Evolutionary conservation across 2,329 filamentous ascomycete species (phyloP).

Genomic region (Monilinia aucupariae): DNA sequence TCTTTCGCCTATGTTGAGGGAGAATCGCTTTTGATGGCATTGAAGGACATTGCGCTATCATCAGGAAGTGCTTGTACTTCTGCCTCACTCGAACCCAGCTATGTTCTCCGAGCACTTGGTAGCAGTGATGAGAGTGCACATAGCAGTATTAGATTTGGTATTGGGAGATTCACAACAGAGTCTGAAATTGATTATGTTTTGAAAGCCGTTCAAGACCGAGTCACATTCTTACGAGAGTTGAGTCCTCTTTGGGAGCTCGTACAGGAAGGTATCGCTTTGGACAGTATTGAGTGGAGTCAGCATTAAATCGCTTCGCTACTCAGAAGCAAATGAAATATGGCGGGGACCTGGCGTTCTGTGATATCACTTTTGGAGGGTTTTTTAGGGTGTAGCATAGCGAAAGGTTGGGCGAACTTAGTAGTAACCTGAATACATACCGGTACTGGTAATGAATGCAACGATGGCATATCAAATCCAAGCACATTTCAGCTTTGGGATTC

Average conservation of each 20-base stretch:
- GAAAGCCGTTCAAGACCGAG: constrained; percentile 85
- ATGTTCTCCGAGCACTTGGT: constrained; percentile 87
- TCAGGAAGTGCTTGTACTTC: constrained; percentile 97
- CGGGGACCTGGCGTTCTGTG: constrained; percentile 11
- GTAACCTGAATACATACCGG: neutral
- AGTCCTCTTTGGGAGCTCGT: constrained; percentile 97
- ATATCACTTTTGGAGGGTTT: constrained; percentile 3
- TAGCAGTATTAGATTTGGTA: constrained; percentile 95
- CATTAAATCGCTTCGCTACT: constrained; percentile 51
- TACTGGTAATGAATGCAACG: constrained; percentile 12
- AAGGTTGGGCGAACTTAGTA: constrained; percentile 5
- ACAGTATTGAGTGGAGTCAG: constrained; percentile 97
- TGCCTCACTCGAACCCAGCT: constrained; percentile 91
- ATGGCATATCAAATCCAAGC: constrained; percentile 7
- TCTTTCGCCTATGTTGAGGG: constrained; percentile 98
- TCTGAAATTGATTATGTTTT: constrained; percentile 95
- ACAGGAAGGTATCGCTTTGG: constrained; percentile 90
- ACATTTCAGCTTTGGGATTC: neutral
- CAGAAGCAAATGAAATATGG: constrained; percentile 4
- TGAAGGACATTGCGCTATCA: constrained; percentile 96
- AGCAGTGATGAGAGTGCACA: constrained; percentile 97
- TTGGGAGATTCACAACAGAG: constrained; percentile 94
- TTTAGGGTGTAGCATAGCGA: constrained; percentile 12
- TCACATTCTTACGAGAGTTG: constrained; percentile 87
- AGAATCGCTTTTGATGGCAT: constrained; percentile 93